Conservation (phyloP, 202 grass and related monocot genomes). For the Setaria viridis region DNA sequence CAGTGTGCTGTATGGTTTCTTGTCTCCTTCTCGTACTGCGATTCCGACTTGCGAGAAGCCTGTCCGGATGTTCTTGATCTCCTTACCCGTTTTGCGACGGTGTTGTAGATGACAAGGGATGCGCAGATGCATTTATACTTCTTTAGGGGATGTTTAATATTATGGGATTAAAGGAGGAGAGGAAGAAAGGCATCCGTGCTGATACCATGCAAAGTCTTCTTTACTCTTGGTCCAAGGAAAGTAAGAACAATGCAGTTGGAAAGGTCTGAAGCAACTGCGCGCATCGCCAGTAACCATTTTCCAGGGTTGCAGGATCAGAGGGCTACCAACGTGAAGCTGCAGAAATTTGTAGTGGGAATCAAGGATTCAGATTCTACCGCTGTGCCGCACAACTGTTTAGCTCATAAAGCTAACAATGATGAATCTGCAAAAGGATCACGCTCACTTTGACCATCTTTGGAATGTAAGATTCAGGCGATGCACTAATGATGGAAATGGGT, state of each 20-base stretch:
- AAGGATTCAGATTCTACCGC: background rate
- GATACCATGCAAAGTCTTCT: constrained; percentile 68
- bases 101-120: constrained; percentile 63
- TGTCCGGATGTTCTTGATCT: constrained; percentile 16
- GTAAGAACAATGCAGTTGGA: constrained; percentile 57
- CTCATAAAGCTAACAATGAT: background rate
- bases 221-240: constrained; percentile 83
- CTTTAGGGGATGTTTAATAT: constrained; percentile 34
- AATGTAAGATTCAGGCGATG: background rate
- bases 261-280: constrained; percentile 49
- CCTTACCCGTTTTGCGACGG: background rate
- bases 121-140: constrained; percentile 54
- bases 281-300: constrained; percentile 33
- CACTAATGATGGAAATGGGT: background rate
- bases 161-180: constrained; percentile 22
- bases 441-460: background rate
- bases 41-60: background rate
- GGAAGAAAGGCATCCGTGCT: constrained; percentile 79
- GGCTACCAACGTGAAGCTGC: constrained; percentile 21
- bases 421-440: constrained; percentile 26
- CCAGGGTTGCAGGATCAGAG: constrained; percentile 28
- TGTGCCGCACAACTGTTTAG: background rate
- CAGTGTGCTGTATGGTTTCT: constrained; percentile 13
- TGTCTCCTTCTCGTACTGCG: background rate
- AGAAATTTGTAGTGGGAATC: background rate